Base-by-base conservation (phyloP, 2,329 filamentous ascomycete genomes). In the Harringtonia lauricola region DNA sequence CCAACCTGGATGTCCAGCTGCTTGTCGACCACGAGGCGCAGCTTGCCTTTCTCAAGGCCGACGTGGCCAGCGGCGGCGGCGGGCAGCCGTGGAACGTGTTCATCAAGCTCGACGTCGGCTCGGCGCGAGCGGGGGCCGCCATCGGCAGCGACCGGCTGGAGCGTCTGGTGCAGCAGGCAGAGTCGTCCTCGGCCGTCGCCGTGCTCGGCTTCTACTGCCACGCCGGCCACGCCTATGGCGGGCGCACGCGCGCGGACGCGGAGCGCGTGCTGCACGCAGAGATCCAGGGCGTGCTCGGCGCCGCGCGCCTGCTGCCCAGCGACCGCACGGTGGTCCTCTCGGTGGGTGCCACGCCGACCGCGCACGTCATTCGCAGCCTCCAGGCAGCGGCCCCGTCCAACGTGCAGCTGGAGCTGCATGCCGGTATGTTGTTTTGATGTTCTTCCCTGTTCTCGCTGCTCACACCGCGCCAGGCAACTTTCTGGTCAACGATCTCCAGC, bases 71-170 rank as follows among this genome's bases (percentile, higher is more conserved):
- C 8, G 12, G 14, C 36, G 22, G 4, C 36, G 8, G 14, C 6
- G 4, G 12, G 64, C 2, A 49, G 59, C 29, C 68, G 8, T 59
- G 76, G n/a, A 55, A 67, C 0, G 64, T 84, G 13, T 84, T 80
- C 54, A 64, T 89, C 53, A 88, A 89, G 54, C 74, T 89, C 34
- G 83, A 90, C 56, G 79, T 83, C 36, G 82, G 83, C 9, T 78
- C 78, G 52, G 71, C 78, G 55, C 78, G 86, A n/a, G 83, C 85
- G 1, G 86, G 86, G n/a, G 0, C 36, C 54, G 1, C 49, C 50
- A 10, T 10, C 10, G 24, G 24, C 24, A 10, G 24, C 24, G 24
- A n/a, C n/a, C 24, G 6, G 22, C 34, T 42, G 13, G 5, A 42
- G 24, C 5, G 10, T 8, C 40, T 42, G 33, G 41, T 42, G 18